These are phyloP conservation scores for Artemisia tridentata DNA, from an alignment of 129 eudicot species.

Conservation along the genomic window DNA sequence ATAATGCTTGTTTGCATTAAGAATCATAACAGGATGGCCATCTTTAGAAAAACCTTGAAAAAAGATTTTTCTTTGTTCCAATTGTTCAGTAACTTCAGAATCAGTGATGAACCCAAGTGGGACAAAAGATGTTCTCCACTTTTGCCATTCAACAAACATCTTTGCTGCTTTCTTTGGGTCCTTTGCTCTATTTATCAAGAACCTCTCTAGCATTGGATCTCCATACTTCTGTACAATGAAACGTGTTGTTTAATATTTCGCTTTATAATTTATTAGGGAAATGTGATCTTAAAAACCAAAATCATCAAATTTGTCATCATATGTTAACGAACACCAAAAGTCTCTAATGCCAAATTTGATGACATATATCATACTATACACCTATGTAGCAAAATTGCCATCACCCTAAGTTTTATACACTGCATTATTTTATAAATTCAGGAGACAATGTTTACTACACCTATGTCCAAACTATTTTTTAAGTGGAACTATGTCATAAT, in stretches of 20 bases:
- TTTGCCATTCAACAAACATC: conserved; percentile 54
- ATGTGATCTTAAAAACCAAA: not conserved
- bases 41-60: conserved; percentile 39
- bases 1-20: conserved; percentile 39
- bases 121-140: conserved; percentile 51
- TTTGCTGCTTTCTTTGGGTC: conserved; percentile 51
- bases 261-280: too few species aligned
- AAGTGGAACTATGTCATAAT: too few species aligned
- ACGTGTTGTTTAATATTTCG: too few species aligned
- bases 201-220: conserved; percentile 47
- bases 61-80: conserved; percentile 29
- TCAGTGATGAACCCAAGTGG: conserved; percentile 45
- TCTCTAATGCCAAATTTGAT: too few species aligned
- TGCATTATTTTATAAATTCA: too few species aligned
- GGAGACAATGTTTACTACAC: too few species aligned
- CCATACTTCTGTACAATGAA: conserved; percentile 30
- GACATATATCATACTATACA: too few species aligned
- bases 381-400: too few species aligned
- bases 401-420: too few species aligned
- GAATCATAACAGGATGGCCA: conserved; percentile 38
- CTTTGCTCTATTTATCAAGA: conserved; percentile 55
- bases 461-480: too few species aligned
- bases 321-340: too few species aligned
- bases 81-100: conserved; percentile 42
- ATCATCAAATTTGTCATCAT: too few species aligned